Base-by-base conservation (phyloP, 2,329 filamentous ascomycete genomes). In the Fusarium nanum region DNA sequence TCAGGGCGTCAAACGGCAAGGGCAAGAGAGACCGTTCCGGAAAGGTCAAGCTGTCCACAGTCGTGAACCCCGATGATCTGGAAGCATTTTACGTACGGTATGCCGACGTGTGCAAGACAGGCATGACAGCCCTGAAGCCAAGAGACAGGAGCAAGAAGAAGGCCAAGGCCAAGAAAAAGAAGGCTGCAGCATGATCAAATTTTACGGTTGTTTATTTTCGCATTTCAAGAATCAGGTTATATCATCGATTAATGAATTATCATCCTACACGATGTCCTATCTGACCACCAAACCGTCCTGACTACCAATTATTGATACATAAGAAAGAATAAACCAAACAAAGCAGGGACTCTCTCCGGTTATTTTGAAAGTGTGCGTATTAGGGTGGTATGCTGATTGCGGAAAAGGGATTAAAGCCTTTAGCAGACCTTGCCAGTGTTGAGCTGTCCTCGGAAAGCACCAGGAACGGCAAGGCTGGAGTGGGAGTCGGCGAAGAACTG, bases 71-170 rank as follows among this genome's bases (percentile, higher is more conserved):
- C 1, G 88, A 91, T 61, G 88, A 91, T 7, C 79, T 98, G 13
- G 94, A 97, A 56, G 83, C 80, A 0, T 99, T 99, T 77, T 99
- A 94, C 79, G 83, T 84, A 30, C 86, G 88, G 54, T 99, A 98
- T 82, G 94, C 94, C 23, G 96, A 98, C 73, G 86, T 94, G 5
- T 98, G 94, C 82, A 98, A 97, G 83, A 84, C 86, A 0, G 93
- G 94, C 8, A 98, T 98, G 94, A 86, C 88, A 50, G 90, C 91
- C 10, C 78, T 99, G 81, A 98, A 97, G 88, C 97, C 97, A 78
- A 87, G 96, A 73, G 95, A 98, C 82, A 88, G 94, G 77, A 97
- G 92, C 81, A 95, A 93, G 86, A 90, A 91, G 83, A 93, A 92
- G 78, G 90, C 92, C 74, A 92, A 92, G 79, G 93, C 92, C 69